These are phyloP conservation scores for Penicillium roqueforti DNA, from an alignment of 495 filamentous ascomycete species.

Conservation along the genomic window DNA sequence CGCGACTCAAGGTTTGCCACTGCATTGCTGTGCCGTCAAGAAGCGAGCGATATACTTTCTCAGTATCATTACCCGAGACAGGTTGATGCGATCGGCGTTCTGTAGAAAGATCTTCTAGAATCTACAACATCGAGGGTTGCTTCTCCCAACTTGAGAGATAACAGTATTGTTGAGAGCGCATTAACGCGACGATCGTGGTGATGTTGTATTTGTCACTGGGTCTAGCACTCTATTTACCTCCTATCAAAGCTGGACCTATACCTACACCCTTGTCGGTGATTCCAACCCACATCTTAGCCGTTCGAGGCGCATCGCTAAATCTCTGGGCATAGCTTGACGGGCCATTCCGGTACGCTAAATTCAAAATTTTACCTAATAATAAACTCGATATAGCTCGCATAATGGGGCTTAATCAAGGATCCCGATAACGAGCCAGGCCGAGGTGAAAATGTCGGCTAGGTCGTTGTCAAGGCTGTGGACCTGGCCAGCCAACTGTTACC, in stretches of 20 bases:
- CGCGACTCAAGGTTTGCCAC: not conserved
- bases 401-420: conserved; percentile 1
- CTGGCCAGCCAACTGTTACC: conserved; percentile 5
- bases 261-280: not conserved
- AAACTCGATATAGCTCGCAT: not conserved
- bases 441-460: not conserved
- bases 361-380: not conserved
- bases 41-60: not conserved
- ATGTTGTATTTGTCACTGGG: too few relatives aligned
- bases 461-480: not conserved
- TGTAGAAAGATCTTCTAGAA: not conserved
- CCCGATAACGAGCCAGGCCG: conserved; percentile 1
- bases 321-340: conserved; percentile 4
- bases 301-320: not conserved
- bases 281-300: not conserved
- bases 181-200: too few relatives aligned
- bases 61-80: not conserved
- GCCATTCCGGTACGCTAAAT: not conserved
- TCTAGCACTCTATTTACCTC: too few relatives aligned
- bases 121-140: not conserved
- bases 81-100: not conserved
- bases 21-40: not conserved
- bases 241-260: too few relatives aligned
- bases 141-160: not conserved
- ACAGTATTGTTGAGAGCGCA: too few relatives aligned